Conservation (phyloP, 495 filamentous ascomycete species). For the Xylaria intraflava region DNA sequence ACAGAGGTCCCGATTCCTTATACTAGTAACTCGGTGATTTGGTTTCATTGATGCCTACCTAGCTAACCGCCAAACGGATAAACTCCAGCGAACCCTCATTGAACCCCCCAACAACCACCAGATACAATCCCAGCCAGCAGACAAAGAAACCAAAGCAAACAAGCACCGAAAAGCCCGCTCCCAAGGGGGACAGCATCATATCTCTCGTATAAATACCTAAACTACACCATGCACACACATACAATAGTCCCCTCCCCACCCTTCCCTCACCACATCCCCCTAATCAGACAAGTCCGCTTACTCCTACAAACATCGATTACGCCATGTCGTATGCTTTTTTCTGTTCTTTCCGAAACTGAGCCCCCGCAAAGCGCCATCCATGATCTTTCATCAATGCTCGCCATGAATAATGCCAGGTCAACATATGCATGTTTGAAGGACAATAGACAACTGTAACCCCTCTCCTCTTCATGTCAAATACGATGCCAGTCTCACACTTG, state of each 20-base stretch:
- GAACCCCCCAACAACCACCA: too few relatives aligned
- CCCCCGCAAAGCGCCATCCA: slow-evolving; percentile 6
- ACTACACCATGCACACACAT: not conserved
- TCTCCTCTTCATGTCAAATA: not conserved
- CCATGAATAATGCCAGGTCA: slow-evolving; percentile 8
- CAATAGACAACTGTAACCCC: not conserved
- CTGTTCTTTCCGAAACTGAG: not conserved
- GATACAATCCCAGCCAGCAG: too few relatives aligned
- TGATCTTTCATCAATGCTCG: slow-evolving; percentile 7
- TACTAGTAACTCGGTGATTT: too few relatives aligned
- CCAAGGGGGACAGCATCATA: too few relatives aligned
- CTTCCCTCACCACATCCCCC: too few relatives aligned
- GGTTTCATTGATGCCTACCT: too few relatives aligned
- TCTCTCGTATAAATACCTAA: too few relatives aligned
- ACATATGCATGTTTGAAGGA: slow-evolving; percentile 7
- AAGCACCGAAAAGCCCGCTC: too few relatives aligned
- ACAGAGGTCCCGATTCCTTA: too few relatives aligned
- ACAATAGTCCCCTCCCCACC: not conserved
- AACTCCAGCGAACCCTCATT: too few relatives aligned
- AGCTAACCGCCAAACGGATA: too few relatives aligned
- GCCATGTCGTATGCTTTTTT: slow-evolving; percentile 6
- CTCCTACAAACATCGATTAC: slow-evolving; percentile 4
- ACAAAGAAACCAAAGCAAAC: too few relatives aligned
- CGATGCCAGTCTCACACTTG: not conserved
- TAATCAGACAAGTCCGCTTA: not conserved